Percentiles rank a stretch among this genome's conserved stretches.
phyloP scores from a whole-genome alignment of 2,329 filamentous ascomycete species.

The Trichoderma sp. region DNA sequence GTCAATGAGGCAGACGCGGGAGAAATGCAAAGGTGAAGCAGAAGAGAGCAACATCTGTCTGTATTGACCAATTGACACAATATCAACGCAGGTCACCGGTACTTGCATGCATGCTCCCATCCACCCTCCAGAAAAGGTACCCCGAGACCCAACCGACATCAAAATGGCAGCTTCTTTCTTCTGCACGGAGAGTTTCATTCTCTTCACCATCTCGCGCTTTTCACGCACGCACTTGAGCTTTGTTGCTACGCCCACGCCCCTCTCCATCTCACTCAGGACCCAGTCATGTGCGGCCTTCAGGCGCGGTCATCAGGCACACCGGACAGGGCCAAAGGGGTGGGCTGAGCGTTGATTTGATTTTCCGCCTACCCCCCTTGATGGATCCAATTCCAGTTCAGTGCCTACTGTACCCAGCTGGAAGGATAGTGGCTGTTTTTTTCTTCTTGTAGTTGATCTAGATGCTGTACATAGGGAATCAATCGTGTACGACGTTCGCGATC shows the following conservation, averaged over 20 bases:
- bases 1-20: neutral
- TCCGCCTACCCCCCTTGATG: neutral
- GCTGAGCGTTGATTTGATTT: slow-evolving; percentile 15
- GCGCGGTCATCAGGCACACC: slow-evolving; percentile 31
- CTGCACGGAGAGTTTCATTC: slow-evolving; percentile 16
- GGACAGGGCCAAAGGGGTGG: slow-evolving; percentile 20
- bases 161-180: neutral
- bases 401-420: neutral
- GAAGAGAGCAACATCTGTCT: neutral
- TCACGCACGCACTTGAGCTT: neutral
- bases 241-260: slow-evolving; percentile 20
- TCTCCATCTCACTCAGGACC: neutral
- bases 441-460: neutral
- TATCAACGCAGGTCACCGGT: neutral
- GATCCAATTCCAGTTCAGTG: neutral
- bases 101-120: neutral
- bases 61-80: neutral
- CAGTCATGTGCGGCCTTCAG: slow-evolving; percentile 27
- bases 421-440: neutral
- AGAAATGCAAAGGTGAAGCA: neutral
- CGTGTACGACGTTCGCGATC: neutral
- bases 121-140: neutral
- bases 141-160: neutral
- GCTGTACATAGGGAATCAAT: neutral
- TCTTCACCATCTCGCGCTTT: neutral